phyloP scores from a whole-genome alignment of 1,139 yeast genomes.

The Nakaseomyces kungkrabaensis region DNA sequence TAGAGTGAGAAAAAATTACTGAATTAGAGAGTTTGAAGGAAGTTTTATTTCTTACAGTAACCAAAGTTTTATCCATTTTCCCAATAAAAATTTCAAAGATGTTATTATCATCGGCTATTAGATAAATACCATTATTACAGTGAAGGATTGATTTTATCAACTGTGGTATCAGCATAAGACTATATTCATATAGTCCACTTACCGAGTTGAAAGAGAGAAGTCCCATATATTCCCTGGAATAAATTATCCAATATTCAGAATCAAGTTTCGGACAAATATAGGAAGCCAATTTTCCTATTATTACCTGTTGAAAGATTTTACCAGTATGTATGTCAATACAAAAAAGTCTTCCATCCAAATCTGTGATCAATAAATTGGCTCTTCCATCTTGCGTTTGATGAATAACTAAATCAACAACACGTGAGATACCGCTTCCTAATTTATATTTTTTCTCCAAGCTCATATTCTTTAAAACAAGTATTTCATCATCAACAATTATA shows the following conservation, averaged over 20 bases:
- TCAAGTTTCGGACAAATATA: constrained; percentile 5
- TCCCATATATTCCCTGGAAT: constrained; percentile 1
- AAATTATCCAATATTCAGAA: constrained; percentile 3
- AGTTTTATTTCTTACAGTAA: not conserved
- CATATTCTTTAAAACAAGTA: constrained; percentile 6
- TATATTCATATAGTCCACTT: not conserved
- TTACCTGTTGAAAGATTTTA: constrained; percentile 8
- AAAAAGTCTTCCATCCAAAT: constrained; percentile 17
- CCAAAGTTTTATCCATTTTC: not conserved
- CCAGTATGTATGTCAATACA: constrained; percentile 10
- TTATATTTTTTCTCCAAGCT: not conserved
- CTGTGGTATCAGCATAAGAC: not conserved
- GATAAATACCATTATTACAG: not conserved
- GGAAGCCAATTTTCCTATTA: constrained; percentile 13
- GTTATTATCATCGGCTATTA: not conserved
- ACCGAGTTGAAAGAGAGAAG: not conserved
- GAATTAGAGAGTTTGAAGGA: too few species aligned
- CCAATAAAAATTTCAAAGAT: not conserved
- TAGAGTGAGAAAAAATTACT: not conserved
- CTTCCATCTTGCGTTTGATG: not conserved
- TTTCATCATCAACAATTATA: constrained; percentile 6
- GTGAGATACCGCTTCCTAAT: not conserved
- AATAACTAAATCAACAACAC: not conserved
- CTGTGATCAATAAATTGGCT: constrained; percentile 7
- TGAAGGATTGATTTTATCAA: not conserved